Base-by-base conservation (phyloP, 2,329 filamentous ascomycete species). In the Calonectria henricotiae region DNA sequence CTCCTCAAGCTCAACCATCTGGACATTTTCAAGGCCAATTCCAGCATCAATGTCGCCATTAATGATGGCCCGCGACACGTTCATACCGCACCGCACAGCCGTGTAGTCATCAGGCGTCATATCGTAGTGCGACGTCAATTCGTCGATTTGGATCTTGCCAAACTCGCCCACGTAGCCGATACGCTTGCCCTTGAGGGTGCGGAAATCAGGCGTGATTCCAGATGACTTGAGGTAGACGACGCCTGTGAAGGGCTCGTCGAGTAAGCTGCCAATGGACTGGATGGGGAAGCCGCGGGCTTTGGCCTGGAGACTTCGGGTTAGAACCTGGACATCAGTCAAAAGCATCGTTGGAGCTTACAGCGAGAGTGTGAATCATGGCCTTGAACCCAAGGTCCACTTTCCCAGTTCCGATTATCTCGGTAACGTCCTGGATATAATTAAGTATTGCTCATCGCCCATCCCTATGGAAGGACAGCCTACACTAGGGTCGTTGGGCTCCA, bases 141-240 rank as follows among this genome's bases (percentile, higher is more conserved):
- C 93, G 80, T 95, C 93, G 75, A 95, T 94, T 84, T 94, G 92
- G 80, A 94, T 94, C 88, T 92, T 95, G 82, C 93, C 93, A 73
- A 94, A 94, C 80, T 94, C 93, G 76, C 92, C 92, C 67, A 94
- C 92, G 75, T 94, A 94, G 79, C 93, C 93, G 79, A 94, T 94
- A 27, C 88, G 89, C 84, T 94, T 94, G 75, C 92, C 92, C 82
- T 91, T 92, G 75, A 95, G 88, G 46, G 91, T 91, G 79, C 86
- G 88, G 84, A 95, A 94, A 84, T 94, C 92, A 55, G 89, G 83
- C 35, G 91, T 94, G 82, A 94, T 94, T 67, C 92, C 92, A 55
- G 90, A 92, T 58, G 87, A 86, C 80, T 93, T 94, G 79, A 94
- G 88, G 81, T 94, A 94, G 60, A 94, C 90, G 62, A 94, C 91